Conservation (phyloP, 2,329 filamentous ascomycete genomes). For the Cladosporium sphaerospermum region DNA sequence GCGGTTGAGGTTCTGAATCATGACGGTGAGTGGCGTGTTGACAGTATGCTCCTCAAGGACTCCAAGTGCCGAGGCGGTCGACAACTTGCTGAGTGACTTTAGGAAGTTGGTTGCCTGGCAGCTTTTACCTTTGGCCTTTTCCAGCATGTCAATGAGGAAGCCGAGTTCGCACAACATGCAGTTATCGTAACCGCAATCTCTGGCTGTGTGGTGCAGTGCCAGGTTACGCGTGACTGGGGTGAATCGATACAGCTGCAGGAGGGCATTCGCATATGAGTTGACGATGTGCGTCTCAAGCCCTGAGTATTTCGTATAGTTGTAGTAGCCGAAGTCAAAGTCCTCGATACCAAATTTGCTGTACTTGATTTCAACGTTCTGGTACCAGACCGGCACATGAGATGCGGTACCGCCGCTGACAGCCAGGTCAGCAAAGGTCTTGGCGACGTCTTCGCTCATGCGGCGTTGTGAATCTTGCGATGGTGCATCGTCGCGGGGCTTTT, state of each 20-base stretch:
- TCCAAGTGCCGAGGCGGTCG: slow-evolving; percentile 69
- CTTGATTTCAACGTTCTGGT: slow-evolving; percentile 93
- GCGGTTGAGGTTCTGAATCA: slow-evolving; percentile 79
- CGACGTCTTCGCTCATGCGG: slow-evolving; percentile 50
- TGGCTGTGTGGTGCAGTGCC: slow-evolving; percentile 81
- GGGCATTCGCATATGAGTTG: slow-evolving; percentile 90
- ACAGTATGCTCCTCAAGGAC: slow-evolving; percentile 78
- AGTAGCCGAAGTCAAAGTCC: slow-evolving; percentile 97
- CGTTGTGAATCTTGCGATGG: slow-evolving; percentile 36
- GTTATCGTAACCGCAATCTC: slow-evolving; percentile 71
- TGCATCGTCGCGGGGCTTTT: slow-evolving; percentile 65
- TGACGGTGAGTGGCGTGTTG: slow-evolving; percentile 65
- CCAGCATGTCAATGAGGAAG: slow-evolving; percentile 94
- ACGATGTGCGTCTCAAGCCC: slow-evolving; percentile 93
- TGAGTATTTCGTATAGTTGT: slow-evolving; percentile 87
- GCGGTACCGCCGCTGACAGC: slow-evolving; percentile 62
- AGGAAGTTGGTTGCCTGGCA: slow-evolving; percentile 95
- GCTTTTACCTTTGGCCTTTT: slow-evolving; percentile 88
- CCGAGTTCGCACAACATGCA: slow-evolving; percentile 92
- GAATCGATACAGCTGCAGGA: slow-evolving; percentile 87
- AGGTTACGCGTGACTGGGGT: slow-evolving; percentile 83
- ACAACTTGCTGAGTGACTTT: slow-evolving; percentile 78
- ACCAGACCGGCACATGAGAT: slow-evolving; percentile 79
- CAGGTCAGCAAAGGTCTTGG: slow-evolving; percentile 59
- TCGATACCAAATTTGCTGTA: slow-evolving; percentile 99